A percentile compares a stretch with the other conserved stretches of the same genome.
These are phyloP conservation scores for Paraphaeosphaeria sporulosa DNA, from an alignment of 2,329 filamentous ascomycete genomes.

Conservation along the genomic window DNA sequence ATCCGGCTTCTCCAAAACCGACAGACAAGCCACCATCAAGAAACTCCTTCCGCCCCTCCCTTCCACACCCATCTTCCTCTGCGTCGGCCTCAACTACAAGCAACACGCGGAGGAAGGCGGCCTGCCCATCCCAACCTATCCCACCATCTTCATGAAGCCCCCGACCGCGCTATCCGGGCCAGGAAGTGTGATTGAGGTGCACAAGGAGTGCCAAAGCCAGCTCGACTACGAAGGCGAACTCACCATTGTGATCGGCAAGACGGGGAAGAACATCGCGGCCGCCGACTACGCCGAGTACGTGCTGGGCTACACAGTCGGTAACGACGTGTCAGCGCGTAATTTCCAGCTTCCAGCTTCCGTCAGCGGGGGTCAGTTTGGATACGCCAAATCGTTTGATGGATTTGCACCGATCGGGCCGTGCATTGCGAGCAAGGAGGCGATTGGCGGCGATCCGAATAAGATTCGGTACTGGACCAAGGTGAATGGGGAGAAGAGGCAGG, in stretches of 20 bases:
- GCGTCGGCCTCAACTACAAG: constrained; percentile 47
- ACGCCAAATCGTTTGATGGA: constrained; percentile 55
- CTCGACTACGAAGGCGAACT: constrained; percentile 51
- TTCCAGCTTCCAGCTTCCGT: constrained; percentile 53
- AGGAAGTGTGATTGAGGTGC: constrained; percentile 39
- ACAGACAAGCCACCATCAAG: constrained; percentile 32
- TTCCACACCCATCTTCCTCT: constrained; percentile 39
- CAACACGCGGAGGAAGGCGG: constrained; percentile 45
- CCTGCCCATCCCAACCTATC: constrained; percentile 40
- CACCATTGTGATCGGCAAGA: constrained; percentile 42
- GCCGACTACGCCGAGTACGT: constrained; percentile 66
- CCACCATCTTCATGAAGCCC: constrained; percentile 48
- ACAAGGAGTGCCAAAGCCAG: constrained; percentile 38
- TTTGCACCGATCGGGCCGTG: constrained; percentile 56
- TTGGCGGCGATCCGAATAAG: constrained; percentile 43
- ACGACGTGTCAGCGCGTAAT: constrained; percentile 69
- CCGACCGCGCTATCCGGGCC: constrained; percentile 45
- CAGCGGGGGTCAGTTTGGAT: constrained; percentile 50
- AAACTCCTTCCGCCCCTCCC: constrained; percentile 24
- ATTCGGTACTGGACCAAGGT: constrained; percentile 50
- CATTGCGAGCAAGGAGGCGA: constrained; percentile 42
- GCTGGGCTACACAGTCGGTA: constrained; percentile 69
- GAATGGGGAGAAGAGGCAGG: constrained; percentile 55
- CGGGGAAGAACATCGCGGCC: constrained; percentile 54
- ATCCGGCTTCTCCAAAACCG: constrained; percentile 40